phyloP scores from a whole-genome alignment of 371 early-diverging fungal species.

The Mucor piriformis region DNA sequence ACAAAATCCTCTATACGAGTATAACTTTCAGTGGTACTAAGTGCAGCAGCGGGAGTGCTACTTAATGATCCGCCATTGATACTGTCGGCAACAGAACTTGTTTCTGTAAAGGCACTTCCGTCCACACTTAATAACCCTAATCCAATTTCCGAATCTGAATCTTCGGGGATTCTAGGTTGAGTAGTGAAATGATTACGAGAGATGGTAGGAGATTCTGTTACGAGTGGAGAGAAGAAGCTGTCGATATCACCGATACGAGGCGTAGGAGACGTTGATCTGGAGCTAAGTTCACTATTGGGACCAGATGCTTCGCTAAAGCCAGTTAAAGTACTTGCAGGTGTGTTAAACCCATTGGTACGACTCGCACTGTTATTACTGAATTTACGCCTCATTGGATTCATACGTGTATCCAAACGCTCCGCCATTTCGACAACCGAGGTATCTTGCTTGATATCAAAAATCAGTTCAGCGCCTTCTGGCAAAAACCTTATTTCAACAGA shows the following conservation, averaged over 20 bases:
- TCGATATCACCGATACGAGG: slow-evolving; percentile 19
- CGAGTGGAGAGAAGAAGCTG: slow-evolving; percentile 3
- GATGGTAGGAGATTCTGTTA: slow-evolving; percentile 2
- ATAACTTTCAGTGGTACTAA: slow-evolving; percentile 33
- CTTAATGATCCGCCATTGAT: not conserved
- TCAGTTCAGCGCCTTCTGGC: slow-evolving; percentile 80
- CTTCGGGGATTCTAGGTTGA: slow-evolving; percentile 21
- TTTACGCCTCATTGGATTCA: slow-evolving; percentile 15
- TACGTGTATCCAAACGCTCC: slow-evolving; percentile 2
- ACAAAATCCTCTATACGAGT: slow-evolving; percentile 86
- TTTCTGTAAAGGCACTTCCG: slow-evolving; percentile 17
- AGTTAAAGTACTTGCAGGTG: slow-evolving; percentile 31
- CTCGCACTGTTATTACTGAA: slow-evolving; percentile 14
- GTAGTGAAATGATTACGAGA: slow-evolving; percentile 7
- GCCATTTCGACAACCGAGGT: slow-evolving; percentile 2
- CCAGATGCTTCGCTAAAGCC: slow-evolving; percentile 54
- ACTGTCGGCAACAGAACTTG: slow-evolving; percentile 14
- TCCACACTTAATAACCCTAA: slow-evolving; percentile 7
- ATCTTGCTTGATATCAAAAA: slow-evolving; percentile 55
- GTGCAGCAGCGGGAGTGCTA: not conserved
- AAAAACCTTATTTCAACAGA: slow-evolving; percentile 81
- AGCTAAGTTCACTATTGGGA: slow-evolving; percentile 58
- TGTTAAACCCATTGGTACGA: slow-evolving; percentile 12
- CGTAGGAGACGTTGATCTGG: slow-evolving; percentile 56
- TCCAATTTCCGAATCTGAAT: slow-evolving; percentile 27